Evolutionary conservation across 208 protist species (phyloP).

Genomic region (Giardia muris): DNA sequence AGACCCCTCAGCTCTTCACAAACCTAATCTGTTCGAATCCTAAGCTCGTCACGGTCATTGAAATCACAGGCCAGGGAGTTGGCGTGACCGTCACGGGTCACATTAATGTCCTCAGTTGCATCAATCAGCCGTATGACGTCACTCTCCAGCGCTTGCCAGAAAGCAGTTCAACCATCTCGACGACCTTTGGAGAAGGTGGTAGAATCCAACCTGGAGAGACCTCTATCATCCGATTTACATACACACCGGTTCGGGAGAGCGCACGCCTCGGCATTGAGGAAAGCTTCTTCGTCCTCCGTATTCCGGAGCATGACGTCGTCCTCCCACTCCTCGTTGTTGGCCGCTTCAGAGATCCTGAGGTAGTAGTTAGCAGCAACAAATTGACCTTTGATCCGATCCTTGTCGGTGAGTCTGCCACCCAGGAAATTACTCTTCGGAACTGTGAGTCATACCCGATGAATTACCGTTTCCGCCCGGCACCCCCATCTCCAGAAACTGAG

Average conservation of each 20-base stretch:
- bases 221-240: background rate
- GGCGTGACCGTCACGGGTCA: background rate
- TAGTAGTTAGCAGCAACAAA: conserved; percentile 9
- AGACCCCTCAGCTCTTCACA: background rate
- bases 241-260: background rate
- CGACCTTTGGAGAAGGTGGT: background rate
- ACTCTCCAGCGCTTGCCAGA: background rate
- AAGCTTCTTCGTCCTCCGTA: background rate
- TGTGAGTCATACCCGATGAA: background rate
- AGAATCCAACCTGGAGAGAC: background rate
- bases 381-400: background rate
- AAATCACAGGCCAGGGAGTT: background rate
- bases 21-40: conserved; percentile 18
- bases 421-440: background rate
- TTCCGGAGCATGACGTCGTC: background rate
- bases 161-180: background rate
- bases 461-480: background rate
- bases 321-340: conserved; percentile 13
- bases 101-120: background rate
- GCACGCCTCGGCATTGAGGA: background rate
- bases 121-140: conserved; percentile 16
- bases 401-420: background rate
- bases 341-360: background rate
- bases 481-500: background rate
- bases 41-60: conserved; percentile 6